A percentile compares a stretch with the other conserved stretches of the same genome.
Conservation (phyloP, 805 yeast species). For the Nematodospora valgi region DNA sequence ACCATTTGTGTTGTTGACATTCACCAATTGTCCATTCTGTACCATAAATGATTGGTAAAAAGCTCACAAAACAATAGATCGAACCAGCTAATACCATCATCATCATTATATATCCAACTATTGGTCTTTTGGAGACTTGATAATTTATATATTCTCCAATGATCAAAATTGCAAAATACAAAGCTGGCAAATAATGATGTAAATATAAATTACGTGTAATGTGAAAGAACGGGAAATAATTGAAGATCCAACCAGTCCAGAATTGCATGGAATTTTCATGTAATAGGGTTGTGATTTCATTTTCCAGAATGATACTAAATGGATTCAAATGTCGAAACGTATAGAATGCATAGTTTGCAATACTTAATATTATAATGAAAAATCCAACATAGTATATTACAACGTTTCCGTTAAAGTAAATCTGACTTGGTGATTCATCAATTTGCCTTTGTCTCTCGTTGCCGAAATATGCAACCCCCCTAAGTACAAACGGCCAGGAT, state of each 20-base stretch:
- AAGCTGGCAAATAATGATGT: constrained; percentile 48
- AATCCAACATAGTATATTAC: constrained; percentile 51
- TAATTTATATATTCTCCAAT: constrained; percentile 45
- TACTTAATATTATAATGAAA: constrained; percentile 26
- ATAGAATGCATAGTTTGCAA: constrained; percentile 15
- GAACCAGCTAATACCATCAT: constrained; percentile 15
- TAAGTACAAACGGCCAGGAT: constrained; percentile 58
- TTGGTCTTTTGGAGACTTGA: constrained; percentile 24
- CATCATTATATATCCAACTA: constrained; percentile 24
- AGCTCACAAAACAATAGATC: constrained; percentile 22
- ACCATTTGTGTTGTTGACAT: constrained; percentile 36
- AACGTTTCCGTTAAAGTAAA: constrained; percentile 66
- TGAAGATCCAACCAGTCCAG: constrained; percentile 52
- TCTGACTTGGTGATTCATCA: constrained; percentile 23
- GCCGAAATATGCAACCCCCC: constrained; percentile 61
- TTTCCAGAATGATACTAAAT: constrained; percentile 13
- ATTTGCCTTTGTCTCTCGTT: constrained; percentile 20
- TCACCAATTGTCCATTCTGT: constrained; percentile 38
- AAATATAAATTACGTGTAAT: constrained; percentile 37
- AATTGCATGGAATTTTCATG: too few relatives aligned
- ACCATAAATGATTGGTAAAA: constrained; percentile 47
- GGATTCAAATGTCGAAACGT: constrained; percentile 29
- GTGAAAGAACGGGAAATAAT: constrained; percentile 53
- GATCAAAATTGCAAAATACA: constrained; percentile 47
- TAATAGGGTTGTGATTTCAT: constrained; percentile 35